Evolutionary conservation across 345 rosid genomes (phyloP), one percentile per base, ranked within the genome.

Genomic region (Euphorbia peplus): DNA sequence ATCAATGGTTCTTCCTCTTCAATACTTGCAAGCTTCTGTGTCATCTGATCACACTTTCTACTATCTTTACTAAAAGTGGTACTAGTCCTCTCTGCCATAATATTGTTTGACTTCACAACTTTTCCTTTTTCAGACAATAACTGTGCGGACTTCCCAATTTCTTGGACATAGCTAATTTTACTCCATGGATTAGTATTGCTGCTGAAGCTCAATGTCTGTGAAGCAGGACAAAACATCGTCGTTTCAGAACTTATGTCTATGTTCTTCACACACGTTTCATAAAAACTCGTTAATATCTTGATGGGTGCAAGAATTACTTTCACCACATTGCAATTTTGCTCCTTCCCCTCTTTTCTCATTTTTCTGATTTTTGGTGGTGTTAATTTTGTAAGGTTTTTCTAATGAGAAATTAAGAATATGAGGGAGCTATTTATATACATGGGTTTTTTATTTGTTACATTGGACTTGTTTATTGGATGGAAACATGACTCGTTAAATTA

Each of bases 1-100:
- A 32, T 3, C 37, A 32, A 32, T 32, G 85, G 63, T 67, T 42
- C 57, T 26, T 81, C 79, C 69, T 83, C 85, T 3, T 83, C 84
- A 59, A 81, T 81, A 56, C 78, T 76, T 47, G 84, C 85, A n/a
- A 85, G 76, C 76, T 64, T 81, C 55, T 87, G 87, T 0, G 83
- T 13, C 52, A 79, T 32, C n/a, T n/a, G n/a, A n/a, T n/a, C n/a
- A n/a, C n/a, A n/a, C n/a, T n/a, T n/a, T n/a, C n/a, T n/a, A n/a
- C n/a, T n/a, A n/a, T n/a, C n/a, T n/a, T n/a, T n/a, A n/a, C n/a
- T n/a, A n/a, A n/a, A n/a, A n/a, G n/a, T n/a, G n/a, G n/a, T 11
- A 42, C 47, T 14, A 42, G 13, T 5, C 8, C 12, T 42, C 12
- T 14, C 12, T 5, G 13, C 12, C 47, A 42, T 42, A n/a, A n/a